Conservation (phyloP, 2,329 filamentous ascomycete species). For the Alternaria sp. region DNA sequence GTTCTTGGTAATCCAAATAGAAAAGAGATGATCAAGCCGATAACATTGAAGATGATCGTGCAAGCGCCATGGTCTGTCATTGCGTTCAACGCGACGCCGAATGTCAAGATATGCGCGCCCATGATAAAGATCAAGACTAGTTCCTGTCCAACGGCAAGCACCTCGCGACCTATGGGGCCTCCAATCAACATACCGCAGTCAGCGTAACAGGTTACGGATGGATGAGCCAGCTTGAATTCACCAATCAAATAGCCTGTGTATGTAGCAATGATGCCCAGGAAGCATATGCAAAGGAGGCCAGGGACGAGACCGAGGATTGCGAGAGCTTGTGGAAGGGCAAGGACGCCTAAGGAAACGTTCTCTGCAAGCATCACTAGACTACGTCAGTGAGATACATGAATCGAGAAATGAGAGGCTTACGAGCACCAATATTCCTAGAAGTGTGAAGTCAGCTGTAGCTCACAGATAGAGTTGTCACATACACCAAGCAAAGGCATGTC, state of each 20-base stretch:
- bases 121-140: slow-evolving; percentile 75
- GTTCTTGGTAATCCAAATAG: slow-evolving; percentile 69
- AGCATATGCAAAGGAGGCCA: slow-evolving; percentile 63
- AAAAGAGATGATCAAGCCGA: slow-evolving; percentile 67
- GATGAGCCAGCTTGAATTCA: slow-evolving; percentile 65
- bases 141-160: slow-evolving; percentile 69
- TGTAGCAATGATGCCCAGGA: slow-evolving; percentile 64
- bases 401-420: neutral
- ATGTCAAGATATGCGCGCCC: slow-evolving; percentile 76
- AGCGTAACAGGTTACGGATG: slow-evolving; percentile 71
- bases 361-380: slow-evolving; percentile 65
- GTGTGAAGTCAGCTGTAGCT: slow-evolving; percentile 1
- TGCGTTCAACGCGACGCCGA: slow-evolving; percentile 73
- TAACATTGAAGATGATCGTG: slow-evolving; percentile 70
- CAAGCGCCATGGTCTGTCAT: slow-evolving; percentile 69
- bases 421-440: slow-evolving; percentile 6
- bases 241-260: slow-evolving; percentile 70
- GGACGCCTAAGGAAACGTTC: slow-evolving; percentile 65
- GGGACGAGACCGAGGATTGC: slow-evolving; percentile 63
- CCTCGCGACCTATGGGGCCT: slow-evolving; percentile 68
- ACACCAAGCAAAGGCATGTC: neutral
- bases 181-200: slow-evolving; percentile 71
- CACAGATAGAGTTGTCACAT: neutral
- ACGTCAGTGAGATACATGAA: neutral
- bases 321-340: slow-evolving; percentile 64